Evolutionary conservation across 202 grass and related monocot genomes (phyloP), one percentile per base, ranked within the genome.

Genomic region (Saccharum hybrid): DNA sequence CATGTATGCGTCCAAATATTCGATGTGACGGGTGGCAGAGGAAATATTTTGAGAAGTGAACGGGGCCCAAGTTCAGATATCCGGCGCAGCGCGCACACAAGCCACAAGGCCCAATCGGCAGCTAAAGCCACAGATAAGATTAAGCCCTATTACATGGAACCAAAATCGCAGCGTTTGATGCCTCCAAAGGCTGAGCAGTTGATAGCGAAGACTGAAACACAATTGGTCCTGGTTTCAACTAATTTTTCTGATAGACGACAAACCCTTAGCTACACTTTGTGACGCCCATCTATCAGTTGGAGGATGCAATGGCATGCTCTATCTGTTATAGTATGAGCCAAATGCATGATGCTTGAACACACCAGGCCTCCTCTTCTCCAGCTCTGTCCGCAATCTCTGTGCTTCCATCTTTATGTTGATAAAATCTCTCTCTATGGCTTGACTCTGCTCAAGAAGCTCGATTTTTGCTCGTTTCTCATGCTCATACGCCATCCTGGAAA

Each of bases 351-450:
- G 16, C n/a, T 54, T 28, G 31, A 81, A 59, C 15, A 8, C 13
- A 68, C 63, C 63, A 60, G 72, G 10, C 49, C 72, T 43, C 15
- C 71, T 76, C 18, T 76, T 84, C 72, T 77, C 62, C 48, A 84
- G 82, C 8, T 69, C 82, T 13, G 62, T 21, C 36, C 12, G 64
- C n/a, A 84, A 64, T 2, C 63, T 83, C 46, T 84, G 63, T 14
- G 38, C 33, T 31, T 76, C 63, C 14, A 63, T 72, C 33, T 64
- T 66, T 36, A 77, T 68, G 42, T 65, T 57, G 8, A 76, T 12
- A 13, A 77, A 54, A 52, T 76, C 54, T 40, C 64, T 83, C 61
- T 84, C 82, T 74, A 84, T 69, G 30, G 42, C 46, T 18, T 43
- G 82, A 48, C 10, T 45, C 72, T 84, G 45, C 28, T 84, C 43